Evolutionary conservation across 1,284 basidiomycete genomes (phyloP).

Genomic region (Golubevia pallescens): DNA sequence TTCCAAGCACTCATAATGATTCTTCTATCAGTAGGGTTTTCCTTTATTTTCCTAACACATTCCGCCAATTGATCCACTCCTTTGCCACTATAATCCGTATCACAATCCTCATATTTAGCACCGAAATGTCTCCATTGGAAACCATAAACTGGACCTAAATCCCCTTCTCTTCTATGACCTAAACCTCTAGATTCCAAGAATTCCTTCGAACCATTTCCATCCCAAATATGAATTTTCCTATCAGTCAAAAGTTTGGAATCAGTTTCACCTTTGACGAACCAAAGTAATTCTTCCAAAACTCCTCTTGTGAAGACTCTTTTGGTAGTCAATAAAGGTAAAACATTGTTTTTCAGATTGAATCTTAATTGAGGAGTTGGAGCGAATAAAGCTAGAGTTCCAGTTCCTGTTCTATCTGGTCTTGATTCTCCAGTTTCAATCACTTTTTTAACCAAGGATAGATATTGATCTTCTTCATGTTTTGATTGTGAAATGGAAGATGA

Average conservation of each 20-base stretch:
- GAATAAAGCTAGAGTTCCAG: constrained; percentile 55
- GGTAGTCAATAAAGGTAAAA: constrained; percentile 87
- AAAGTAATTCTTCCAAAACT: constrained; percentile 91
- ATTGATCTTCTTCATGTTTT: constrained; percentile 52
- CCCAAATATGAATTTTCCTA: constrained; percentile 96
- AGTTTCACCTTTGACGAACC: constrained; percentile 88
- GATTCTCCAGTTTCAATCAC: constrained; percentile 47
- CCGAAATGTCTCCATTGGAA: constrained; percentile 99
- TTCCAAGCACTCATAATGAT: constrained; percentile 98
- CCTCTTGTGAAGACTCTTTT: constrained; percentile 92
- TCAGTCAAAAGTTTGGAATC: constrained; percentile 78
- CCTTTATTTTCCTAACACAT: constrained; percentile 87
- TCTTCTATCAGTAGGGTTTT: constrained; percentile 91
- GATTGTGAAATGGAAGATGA: neutral
- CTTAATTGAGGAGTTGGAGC: constrained; percentile 48
- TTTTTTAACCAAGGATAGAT: constrained; percentile 45
- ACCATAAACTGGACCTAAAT: constrained; percentile 94
- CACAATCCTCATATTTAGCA: constrained; percentile 82
- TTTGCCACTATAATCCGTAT: constrained; percentile 77
- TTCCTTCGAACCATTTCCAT: constrained; percentile 87
- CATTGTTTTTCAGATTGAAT: constrained; percentile 43
- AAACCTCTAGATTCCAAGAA: constrained; percentile 87
- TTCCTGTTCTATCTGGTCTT: constrained; percentile 53
- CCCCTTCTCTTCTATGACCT: constrained; percentile 82
- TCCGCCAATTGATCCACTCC: constrained; percentile 92